Base-by-base conservation (phyloP, 257 asterid species). In the Salvia hispanica region DNA sequence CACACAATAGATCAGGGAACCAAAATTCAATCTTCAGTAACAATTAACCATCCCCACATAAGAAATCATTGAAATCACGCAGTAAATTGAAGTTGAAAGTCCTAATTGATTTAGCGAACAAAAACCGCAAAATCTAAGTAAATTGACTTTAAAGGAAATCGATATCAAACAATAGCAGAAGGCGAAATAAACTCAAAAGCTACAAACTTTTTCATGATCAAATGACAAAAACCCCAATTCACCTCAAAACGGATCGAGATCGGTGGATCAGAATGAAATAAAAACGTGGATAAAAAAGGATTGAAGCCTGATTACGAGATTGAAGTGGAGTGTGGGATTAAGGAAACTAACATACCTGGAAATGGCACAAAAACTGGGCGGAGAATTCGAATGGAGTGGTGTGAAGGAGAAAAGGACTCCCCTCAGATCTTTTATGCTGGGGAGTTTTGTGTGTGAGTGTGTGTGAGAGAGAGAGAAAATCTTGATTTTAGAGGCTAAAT, bases 171-270 rank as follows among this genome's bases (percentile, higher is more conserved):
- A 53, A 6, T 0, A 69, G 7, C 48, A 28, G 31, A 66, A 16
- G 9, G 40, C 54, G 28, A 52, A 9, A 44, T 13, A 58, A 73
- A 69, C 55, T 28, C 52, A 52, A 60, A 40, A 9, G 9, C 36
- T 45, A 66, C 60, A 51, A 50, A 61, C 42, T 36, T 50, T 21
- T 15, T 74, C n/a, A 54, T 62, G 71, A 69, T 63, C 72, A n/a
- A 52, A 25, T 16, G 31, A 15, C 5, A 9, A 56, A 65, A 45
- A 40, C 3, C 12, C 6, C 64, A 70, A 48, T 28, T 53, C n/a
- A 58, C 34, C 48, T 18, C 46, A 42, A n/a, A 25, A 42, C 11
- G 63, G 78, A 76, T 72, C 78, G 71, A 71, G 83, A 83, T 83
- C 79, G 62, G 61, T 55, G 64, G 83, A 75, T 81, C 79, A 73